Percentiles rank a stretch among this genome's conserved stretches.
Evolutionary conservation across 2,329 filamentous ascomycete genomes (phyloP).

Genomic region (Ilyonectria destructans): DNA sequence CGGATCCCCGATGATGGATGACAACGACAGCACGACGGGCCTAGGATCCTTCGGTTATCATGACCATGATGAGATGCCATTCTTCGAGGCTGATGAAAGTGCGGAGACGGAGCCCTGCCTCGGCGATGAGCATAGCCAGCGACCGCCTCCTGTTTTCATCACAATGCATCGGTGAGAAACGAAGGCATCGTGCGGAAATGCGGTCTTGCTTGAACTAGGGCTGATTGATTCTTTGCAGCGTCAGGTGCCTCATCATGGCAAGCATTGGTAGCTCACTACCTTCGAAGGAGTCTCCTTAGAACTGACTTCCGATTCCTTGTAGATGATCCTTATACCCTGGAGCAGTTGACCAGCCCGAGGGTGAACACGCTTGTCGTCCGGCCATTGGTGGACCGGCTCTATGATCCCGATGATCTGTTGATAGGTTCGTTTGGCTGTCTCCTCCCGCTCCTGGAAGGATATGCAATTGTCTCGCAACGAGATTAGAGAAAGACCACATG

Average conservation of each 20-base stretch:
- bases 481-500: neutral
- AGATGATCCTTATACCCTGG: conserved; percentile 62
- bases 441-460: neutral
- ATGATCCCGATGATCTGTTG: conserved; percentile 74
- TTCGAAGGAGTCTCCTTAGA: neutral
- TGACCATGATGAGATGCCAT: neutral
- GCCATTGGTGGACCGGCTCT: conserved; percentile 76
- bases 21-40: neutral
- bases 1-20: neutral
- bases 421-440: conserved; percentile 59
- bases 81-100: conserved; percentile 2
- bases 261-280: neutral
- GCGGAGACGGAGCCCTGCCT: neutral
- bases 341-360: conserved; percentile 75
- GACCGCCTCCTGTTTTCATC: neutral
- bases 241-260: neutral
- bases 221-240: conserved; percentile 3
- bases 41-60: neutral
- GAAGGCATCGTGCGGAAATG: neutral
- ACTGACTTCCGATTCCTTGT: neutral
- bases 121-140: neutral
- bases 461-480: neutral
- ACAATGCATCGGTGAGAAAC: neutral
- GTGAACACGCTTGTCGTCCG: conserved; percentile 77
- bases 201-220: neutral